Conservation (phyloP, 345 rosid species). For the Garcia nutans region DNA sequence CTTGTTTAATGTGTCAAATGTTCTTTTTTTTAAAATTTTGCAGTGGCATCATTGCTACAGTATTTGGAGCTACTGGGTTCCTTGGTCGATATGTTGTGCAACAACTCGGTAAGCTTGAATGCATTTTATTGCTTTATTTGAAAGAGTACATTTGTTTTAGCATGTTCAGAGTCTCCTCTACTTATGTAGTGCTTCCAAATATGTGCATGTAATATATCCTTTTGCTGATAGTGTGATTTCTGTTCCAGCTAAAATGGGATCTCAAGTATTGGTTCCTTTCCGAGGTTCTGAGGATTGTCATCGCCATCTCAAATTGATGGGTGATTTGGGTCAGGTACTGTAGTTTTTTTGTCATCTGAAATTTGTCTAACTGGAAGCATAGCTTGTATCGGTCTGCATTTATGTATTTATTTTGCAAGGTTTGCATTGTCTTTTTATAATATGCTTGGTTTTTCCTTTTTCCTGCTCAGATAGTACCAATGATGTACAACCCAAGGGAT, state of each 20-base stretch:
- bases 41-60: constrained; percentile 96
- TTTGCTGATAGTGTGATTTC: constrained; percentile 8
- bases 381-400: background rate
- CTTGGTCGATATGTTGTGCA: constrained; percentile 98
- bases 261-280: constrained; percentile 96
- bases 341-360: background rate
- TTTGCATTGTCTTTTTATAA: background rate
- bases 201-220: background rate
- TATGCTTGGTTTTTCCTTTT: constrained; percentile 16
- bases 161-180: background rate
- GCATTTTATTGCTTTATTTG: background rate
- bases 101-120: constrained; percentile 74
- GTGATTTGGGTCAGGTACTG: constrained; percentile 94
- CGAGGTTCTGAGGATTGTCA: constrained; percentile 89
- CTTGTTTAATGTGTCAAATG: background rate
- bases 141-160: background rate
- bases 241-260: constrained; percentile 83
- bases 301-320: constrained; percentile 98
- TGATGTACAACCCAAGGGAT: constrained; percentile 88
- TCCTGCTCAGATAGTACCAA: constrained; percentile 75
- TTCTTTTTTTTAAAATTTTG: constrained; percentile 1
- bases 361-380: background rate
- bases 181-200: background rate
- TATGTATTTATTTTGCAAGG: background rate
- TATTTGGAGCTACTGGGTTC: constrained; percentile 97